Percentiles rank a stretch among this genome's conserved stretches.
Conservation (phyloP, 331 rosid species). For the Erythrophleum ivorense region DNA sequence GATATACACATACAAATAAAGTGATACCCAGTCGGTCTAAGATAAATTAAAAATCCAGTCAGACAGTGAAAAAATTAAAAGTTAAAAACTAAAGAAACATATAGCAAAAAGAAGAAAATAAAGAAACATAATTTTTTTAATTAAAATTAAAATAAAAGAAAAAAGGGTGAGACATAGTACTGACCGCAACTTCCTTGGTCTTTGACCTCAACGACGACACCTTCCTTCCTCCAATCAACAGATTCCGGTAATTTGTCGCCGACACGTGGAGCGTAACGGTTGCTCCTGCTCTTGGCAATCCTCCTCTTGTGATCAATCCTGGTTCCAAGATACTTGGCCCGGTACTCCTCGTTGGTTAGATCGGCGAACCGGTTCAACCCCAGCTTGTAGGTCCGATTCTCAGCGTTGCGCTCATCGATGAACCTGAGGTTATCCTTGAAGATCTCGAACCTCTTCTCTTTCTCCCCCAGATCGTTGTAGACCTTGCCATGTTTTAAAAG, state of each 20-base stretch:
- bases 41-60: background rate
- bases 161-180: background rate
- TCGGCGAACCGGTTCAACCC: slow-evolving; percentile 89
- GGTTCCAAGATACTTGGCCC: slow-evolving; percentile 59
- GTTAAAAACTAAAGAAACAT: no score
- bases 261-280: slow-evolving; percentile 66
- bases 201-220: slow-evolving; percentile 67
- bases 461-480: slow-evolving; percentile 61
- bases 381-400: slow-evolving; percentile 58
- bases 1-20: no score
- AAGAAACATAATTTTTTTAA: background rate
- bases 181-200: slow-evolving; percentile 85
- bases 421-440: slow-evolving; percentile 79
- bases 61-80: background rate
- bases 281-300: slow-evolving; percentile 44
- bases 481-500: slow-evolving; percentile 61
- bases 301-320: slow-evolving; percentile 39
- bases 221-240: slow-evolving; percentile 88
- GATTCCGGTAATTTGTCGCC: slow-evolving; percentile 65
- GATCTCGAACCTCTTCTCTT: slow-evolving; percentile 68
- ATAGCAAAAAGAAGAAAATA: background rate
- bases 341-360: slow-evolving; percentile 84
- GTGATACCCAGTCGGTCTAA: no score
- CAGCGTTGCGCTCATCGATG: slow-evolving; percentile 74
- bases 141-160: background rate